These are phyloP conservation scores for Melanomma pulvis-pyrius DNA, from an alignment of 495 filamentous ascomycete species.

Conservation along the genomic window DNA sequence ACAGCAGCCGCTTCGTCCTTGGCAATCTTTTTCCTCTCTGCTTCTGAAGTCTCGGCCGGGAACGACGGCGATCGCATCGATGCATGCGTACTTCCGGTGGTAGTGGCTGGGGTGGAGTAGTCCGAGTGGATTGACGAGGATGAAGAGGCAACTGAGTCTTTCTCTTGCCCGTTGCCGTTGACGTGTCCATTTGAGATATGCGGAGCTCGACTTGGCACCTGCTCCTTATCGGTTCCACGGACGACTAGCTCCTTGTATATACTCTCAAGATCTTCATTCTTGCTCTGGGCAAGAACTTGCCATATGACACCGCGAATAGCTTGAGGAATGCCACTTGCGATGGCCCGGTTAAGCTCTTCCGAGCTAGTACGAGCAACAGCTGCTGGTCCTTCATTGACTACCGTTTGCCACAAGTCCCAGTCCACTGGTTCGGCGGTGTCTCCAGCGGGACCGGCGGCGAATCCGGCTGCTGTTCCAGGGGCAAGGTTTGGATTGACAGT, in stretches of 20 bases:
- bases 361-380: constrained; percentile 82
- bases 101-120: constrained; percentile 65
- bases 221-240: constrained; percentile 73
- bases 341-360: constrained; percentile 85
- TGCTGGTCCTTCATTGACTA: constrained; percentile 89
- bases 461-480: constrained; percentile 80
- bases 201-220: constrained; percentile 50
- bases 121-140: constrained; percentile 84
- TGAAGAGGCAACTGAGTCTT: constrained; percentile 67
- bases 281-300: constrained; percentile 95
- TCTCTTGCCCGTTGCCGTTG: constrained; percentile 59
- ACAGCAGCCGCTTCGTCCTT: constrained; percentile 73
- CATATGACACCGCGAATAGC: constrained; percentile 96
- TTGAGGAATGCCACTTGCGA: constrained; percentile 89
- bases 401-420: constrained; percentile 96
- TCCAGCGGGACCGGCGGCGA: constrained; percentile 69
- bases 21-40: constrained; percentile 69
- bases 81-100: constrained; percentile 52
- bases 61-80: constrained; percentile 56
- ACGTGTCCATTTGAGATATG: constrained; percentile 43
- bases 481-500: constrained; percentile 65
- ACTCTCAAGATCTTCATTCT: constrained; percentile 84
- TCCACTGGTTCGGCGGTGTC: constrained; percentile 74
- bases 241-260: constrained; percentile 81
- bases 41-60: constrained; percentile 60